A percentile compares a stretch with the other conserved stretches of the same genome.
These are phyloP conservation scores for Fusarium veterinarium DNA, from an alignment of 2,329 filamentous ascomycete genomes.

Conservation along the genomic window DNA sequence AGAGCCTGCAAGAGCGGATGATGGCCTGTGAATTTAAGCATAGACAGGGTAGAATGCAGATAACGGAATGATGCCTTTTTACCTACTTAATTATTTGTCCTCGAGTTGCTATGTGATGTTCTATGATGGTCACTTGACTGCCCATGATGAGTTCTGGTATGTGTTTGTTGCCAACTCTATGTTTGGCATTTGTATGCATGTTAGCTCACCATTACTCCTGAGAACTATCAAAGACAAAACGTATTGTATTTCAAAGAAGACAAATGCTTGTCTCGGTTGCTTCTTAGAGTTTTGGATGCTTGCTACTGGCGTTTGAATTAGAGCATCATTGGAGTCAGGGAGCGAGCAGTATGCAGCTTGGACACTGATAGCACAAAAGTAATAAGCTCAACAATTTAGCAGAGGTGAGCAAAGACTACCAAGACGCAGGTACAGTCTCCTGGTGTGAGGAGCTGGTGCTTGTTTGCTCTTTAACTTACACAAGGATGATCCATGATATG, in stretches of 20 bases:
- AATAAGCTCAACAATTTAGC: not conserved
- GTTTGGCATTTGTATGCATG: too few species aligned
- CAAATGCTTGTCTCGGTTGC: not conserved
- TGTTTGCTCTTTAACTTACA: not conserved
- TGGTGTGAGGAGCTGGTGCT: not conserved
- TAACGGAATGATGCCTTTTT: constrained; percentile 46
- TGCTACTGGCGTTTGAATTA: fast-evolving
- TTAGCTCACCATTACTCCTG: too few species aligned
- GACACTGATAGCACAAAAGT: fast-evolving
- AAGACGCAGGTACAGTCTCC: not conserved
- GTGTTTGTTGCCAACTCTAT: not conserved
- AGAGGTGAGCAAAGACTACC: too few species aligned
- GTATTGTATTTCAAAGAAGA: not conserved
- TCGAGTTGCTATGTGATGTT: not conserved
- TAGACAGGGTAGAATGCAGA: constrained; percentile 55
- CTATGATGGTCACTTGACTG: not conserved
- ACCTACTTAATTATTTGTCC: constrained; percentile 21
- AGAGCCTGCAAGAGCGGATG: constrained; percentile 39
- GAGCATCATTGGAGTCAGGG: not conserved
- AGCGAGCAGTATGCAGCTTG: not conserved
- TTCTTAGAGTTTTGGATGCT: not conserved
- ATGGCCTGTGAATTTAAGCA: constrained; percentile 49
- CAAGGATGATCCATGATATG: not conserved
- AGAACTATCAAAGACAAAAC: too few species aligned
- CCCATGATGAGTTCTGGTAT: too few species aligned